phyloP scores from a whole-genome alignment of 1,139 yeast genomes.

The Hanseniaspora gamundiae region DNA sequence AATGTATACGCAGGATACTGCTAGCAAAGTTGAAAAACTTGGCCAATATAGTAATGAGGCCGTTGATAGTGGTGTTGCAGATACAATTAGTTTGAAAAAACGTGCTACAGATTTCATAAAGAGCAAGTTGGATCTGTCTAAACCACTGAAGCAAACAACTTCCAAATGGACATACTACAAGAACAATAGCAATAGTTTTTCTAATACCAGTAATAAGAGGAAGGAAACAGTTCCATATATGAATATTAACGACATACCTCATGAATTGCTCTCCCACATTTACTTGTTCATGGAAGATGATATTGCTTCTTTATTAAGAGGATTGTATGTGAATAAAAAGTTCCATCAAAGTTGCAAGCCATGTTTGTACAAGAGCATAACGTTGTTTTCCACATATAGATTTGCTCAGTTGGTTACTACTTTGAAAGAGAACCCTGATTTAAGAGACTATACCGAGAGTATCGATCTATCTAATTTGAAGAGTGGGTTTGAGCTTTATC shows the following conservation, averaged over 20 bases:
- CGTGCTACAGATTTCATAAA: not conserved
- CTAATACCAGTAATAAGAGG: not conserved
- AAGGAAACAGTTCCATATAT: constrained; percentile 6
- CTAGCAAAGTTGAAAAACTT: too few relatives aligned
- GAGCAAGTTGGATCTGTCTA: not conserved
- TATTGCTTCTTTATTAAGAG: constrained; percentile 25
- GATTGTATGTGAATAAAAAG: constrained; percentile 38
- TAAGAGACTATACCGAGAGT: constrained; percentile 42
- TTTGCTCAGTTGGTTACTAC: constrained; percentile 67
- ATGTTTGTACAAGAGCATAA: constrained; percentile 41
- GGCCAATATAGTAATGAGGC: too few relatives aligned
- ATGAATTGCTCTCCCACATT: constrained; percentile 19
- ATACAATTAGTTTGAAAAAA: not conserved
- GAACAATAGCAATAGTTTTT: not conserved
- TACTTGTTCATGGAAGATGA: constrained; percentile 18
- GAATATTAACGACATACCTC: constrained; percentile 19
- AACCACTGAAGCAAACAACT: not conserved
- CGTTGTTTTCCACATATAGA: constrained; percentile 55
- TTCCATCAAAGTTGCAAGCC: constrained; percentile 44
- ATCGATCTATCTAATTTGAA: constrained; percentile 46
- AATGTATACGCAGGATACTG: too few relatives aligned
- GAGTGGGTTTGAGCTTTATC: constrained; percentile 28
- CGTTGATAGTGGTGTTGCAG: not conserved
- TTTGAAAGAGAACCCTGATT: constrained; percentile 39
- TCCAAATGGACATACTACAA: not conserved